phyloP scores from a whole-genome alignment of 2,329 filamentous ascomycete genomes.

The Aspergillus hiratsukae region DNA sequence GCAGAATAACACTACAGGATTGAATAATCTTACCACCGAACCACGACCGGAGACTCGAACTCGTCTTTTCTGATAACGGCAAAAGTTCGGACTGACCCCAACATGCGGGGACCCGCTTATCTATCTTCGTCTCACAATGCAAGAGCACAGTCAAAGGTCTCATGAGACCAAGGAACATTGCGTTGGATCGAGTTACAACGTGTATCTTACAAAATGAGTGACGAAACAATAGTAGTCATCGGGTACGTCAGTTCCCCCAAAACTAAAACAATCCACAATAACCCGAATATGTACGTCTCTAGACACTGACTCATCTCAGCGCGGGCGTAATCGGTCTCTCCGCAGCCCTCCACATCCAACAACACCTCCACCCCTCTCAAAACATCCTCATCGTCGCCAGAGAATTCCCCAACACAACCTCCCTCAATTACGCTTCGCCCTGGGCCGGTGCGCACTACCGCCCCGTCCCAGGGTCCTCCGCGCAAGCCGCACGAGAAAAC shows the following conservation, averaged over 20 bases:
- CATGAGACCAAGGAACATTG: not conserved
- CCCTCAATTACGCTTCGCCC: conserved; percentile 43
- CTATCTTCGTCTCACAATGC: not conserved
- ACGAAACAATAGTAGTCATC: conserved; percentile 35
- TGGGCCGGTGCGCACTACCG: conserved; percentile 48
- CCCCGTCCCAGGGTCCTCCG: conserved; percentile 37
- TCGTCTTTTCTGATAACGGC: not conserved
- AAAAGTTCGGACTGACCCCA: not conserved
- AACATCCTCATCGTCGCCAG: conserved; percentile 38
- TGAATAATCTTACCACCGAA: not conserved
- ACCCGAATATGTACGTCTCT: not conserved
- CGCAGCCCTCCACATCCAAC: conserved; percentile 33
- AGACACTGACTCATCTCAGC: conserved; percentile 19
- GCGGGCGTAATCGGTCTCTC: conserved; percentile 40
- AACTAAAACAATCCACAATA: not conserved
- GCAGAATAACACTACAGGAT: not conserved
- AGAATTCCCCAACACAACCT: conserved; percentile 37
- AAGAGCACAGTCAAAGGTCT: not conserved
- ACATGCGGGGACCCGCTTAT: not conserved
- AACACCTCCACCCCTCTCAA: conserved; percentile 21
- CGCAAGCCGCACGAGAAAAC: conserved; percentile 34
- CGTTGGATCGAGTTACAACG: not conserved
- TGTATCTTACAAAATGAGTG: not conserved
- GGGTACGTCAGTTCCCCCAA: conserved; percentile 21
- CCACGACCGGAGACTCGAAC: not conserved